Conservation (phyloP, 768 basidiomycete species). For the Melanogaster broomeanus region DNA sequence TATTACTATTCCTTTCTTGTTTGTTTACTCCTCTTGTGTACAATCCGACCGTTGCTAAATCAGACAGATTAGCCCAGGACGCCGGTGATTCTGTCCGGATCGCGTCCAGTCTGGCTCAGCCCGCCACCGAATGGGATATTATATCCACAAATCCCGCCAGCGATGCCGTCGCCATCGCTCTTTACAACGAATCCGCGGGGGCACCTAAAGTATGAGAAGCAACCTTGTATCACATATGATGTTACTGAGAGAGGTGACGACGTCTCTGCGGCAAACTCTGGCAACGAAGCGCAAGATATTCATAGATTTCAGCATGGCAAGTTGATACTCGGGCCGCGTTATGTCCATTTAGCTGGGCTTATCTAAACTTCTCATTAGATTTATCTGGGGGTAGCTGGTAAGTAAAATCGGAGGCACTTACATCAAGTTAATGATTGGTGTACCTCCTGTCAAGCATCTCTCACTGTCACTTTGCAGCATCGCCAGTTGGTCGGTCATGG, state of each 20-base stretch:
- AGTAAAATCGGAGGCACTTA: not conserved
- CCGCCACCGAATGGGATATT: constrained; percentile 64
- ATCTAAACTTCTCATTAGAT: constrained; percentile 33
- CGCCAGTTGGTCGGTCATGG: constrained; percentile 72
- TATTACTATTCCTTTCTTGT: not conserved
- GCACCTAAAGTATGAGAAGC: constrained; percentile 47
- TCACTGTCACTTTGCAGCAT: constrained; percentile 60
- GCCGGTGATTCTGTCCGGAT: constrained; percentile 53
- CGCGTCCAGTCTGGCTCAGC: constrained; percentile 51
- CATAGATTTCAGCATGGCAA: constrained; percentile 75
- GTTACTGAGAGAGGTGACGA: not conserved
- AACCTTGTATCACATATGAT: not conserved
- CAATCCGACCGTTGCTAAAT: constrained; percentile 62
- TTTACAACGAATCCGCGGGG: constrained; percentile 56
- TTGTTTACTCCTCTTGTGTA: constrained; percentile 45
- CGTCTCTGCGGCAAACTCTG: constrained; percentile 31
- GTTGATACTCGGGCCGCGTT: constrained; percentile 16
- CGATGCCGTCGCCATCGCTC: constrained; percentile 61
- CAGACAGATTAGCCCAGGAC: constrained; percentile 51
- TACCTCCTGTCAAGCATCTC: constrained; percentile 48
- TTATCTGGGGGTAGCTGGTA: constrained; percentile 48
- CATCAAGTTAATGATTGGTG: not conserved
- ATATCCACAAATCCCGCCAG: constrained; percentile 68
- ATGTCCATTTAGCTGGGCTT: not conserved
- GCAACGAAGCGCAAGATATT: constrained; percentile 61